These are phyloP conservation scores for Kwoniella dejecticola DNA, from an alignment of 768 basidiomycete species.

Conservation along the genomic window DNA sequence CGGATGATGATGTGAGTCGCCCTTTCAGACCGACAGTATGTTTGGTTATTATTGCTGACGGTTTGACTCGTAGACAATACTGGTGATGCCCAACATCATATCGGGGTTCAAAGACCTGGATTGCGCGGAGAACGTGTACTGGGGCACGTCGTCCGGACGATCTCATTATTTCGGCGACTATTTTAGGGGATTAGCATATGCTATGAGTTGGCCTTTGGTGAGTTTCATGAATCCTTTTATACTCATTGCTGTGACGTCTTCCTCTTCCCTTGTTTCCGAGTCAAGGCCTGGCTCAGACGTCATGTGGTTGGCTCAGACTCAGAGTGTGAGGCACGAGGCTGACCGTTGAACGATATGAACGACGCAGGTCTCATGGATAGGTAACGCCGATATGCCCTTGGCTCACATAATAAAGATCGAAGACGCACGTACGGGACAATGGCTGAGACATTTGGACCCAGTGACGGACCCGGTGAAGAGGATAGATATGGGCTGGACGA, in stretches of 20 bases:
- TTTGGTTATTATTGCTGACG: not conserved
- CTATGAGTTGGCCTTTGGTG: constrained; percentile 56
- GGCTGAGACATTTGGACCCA: constrained; percentile 55
- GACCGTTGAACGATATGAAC: no score
- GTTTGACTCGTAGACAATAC: constrained; percentile 45
- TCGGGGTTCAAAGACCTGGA: constrained; percentile 53
- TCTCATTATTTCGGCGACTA: constrained; percentile 55
- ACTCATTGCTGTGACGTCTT: no score
- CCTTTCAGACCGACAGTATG: not conserved
- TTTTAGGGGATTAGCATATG: constrained; percentile 56
- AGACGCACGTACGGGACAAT: constrained; percentile 56
- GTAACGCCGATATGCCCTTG: constrained; percentile 53
- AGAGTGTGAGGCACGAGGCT: no score
- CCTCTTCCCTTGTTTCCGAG: no score
- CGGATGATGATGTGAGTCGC: constrained; percentile 56
- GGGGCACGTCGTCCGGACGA: constrained; percentile 55
- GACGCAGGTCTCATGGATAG: constrained; percentile 56
- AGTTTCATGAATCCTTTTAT: constrained; percentile 14
- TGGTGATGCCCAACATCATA: constrained; percentile 57
- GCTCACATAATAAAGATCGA: constrained; percentile 56
- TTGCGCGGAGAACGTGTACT: constrained; percentile 55
- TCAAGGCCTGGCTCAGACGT: no score
- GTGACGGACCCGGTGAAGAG: constrained; percentile 52
- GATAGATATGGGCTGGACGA: constrained; percentile 56
- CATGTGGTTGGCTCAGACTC: no score